Evolutionary conservation across 2,329 filamentous ascomycete genomes (phyloP).

Genomic region (Colletotrichum costaricense): DNA sequence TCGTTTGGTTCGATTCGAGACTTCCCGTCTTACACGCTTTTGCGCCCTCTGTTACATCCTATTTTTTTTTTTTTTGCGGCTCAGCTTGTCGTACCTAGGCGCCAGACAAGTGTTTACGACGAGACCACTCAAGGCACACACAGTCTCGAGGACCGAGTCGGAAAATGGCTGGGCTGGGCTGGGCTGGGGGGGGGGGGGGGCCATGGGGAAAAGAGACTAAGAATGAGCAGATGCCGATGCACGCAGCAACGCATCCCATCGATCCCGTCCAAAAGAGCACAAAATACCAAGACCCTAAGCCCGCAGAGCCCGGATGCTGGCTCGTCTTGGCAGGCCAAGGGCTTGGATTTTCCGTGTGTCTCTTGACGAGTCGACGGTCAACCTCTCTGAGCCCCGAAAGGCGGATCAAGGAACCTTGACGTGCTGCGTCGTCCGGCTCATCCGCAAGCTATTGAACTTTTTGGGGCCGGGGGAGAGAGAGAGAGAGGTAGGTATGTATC

Average conservation of each 20-base stretch:
- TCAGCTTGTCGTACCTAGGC: neutral
- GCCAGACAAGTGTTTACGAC: neutral
- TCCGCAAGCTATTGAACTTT: conserved; percentile 18
- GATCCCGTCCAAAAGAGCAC: no score
- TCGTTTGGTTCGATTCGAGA: neutral
- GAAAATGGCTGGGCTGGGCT: neutral
- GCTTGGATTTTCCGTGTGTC: conserved; percentile 1
- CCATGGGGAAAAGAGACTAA: neutral
- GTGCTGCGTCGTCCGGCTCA: conserved; percentile 29
- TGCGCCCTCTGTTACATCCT: neutral
- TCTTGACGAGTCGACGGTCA: no score
- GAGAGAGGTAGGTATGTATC: neutral
- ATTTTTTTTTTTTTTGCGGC: no score
- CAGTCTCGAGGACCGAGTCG: neutral
- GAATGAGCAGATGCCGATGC: neutral
- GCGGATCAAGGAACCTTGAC: conserved; percentile 30
- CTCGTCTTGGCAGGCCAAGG: conserved; percentile 28
- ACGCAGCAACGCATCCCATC: neutral
- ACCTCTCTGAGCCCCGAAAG: neutral
- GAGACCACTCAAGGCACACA: neutral
- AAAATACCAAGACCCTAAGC: conserved; percentile 3
- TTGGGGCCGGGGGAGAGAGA: neutral
- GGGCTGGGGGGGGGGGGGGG: no score
- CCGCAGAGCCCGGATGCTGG: conserved; percentile 14
- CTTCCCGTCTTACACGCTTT: neutral